phyloP scores from a whole-genome alignment of 768 basidiomycete species.

The Tremella mesenterica region DNA sequence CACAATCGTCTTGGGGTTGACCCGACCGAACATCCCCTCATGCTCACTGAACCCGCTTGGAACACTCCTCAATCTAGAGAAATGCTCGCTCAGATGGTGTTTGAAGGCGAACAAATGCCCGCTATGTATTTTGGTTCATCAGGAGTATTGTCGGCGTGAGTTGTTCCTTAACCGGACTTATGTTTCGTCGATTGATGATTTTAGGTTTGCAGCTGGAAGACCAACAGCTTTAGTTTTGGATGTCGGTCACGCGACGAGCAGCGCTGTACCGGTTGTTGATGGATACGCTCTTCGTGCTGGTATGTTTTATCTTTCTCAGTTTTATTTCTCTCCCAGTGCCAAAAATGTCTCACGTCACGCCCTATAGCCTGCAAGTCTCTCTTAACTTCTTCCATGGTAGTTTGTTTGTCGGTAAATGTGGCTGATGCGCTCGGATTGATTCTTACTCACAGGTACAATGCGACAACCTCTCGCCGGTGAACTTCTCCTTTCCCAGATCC shows the following conservation, averaged over 20 bases:
- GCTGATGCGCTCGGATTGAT: too few species aligned
- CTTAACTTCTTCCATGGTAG: too few species aligned
- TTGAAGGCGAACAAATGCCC: slow-evolving; percentile 88
- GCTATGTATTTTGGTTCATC: slow-evolving; percentile 96
- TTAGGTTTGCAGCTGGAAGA: slow-evolving; percentile 91
- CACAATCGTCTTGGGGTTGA: slow-evolving; percentile 66
- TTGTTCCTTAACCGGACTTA: neutral
- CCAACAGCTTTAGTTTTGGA: slow-evolving; percentile 96
- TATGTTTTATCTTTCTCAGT: slow-evolving; percentile 31
- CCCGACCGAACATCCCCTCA: slow-evolving; percentile 76
- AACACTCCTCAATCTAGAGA: slow-evolving; percentile 87
- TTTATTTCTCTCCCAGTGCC: neutral
- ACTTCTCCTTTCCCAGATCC: slow-evolving; percentile 70
- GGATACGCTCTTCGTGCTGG: slow-evolving; percentile 97
- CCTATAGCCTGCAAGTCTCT: neutral
- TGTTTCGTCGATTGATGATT: neutral
- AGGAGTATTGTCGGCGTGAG: slow-evolving; percentile 84
- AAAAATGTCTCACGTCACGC: neutral
- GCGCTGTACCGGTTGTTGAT: slow-evolving; percentile 90
- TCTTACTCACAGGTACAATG: slow-evolving; percentile 55
- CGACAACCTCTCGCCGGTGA: slow-evolving; percentile 46
- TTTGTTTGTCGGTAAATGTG: too few species aligned
- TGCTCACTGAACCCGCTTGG: slow-evolving; percentile 94
- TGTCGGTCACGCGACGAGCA: slow-evolving; percentile 77
- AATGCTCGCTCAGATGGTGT: slow-evolving; percentile 85